Base-by-base conservation (phyloP, 345 rosid species). In the Alliaria petiolata region DNA sequence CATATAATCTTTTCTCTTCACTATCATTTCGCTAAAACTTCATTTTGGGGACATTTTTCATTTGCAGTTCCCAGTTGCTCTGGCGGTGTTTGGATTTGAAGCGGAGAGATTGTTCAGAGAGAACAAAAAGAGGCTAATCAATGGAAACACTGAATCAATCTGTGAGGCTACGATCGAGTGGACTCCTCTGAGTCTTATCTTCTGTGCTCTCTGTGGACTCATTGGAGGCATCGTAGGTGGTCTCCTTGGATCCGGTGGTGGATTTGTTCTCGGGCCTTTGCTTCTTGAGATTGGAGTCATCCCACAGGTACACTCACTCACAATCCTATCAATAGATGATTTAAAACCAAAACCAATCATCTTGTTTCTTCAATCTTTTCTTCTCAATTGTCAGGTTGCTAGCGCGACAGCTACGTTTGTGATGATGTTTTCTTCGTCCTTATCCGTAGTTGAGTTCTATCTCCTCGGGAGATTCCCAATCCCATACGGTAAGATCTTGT, bases 361-460 rank as follows among this genome's bases (percentile, higher is more conserved):
- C 17, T 62, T 51, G 45, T 30, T 33, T 59, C 42, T 26, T 19
- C 5, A 33, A 45, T 22, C 8, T 10, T 16, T 51, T 40, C 25
- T 22, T 28, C 1, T 17, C 15, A 19, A 28, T 26, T 19, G 35
- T 26, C 8, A 92, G 97, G 99, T 91, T 17, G 95, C 99, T 20
- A 95, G 99, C 40, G 99, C 97, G 5, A 95, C 99, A 51, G 95
- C 97, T 2, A 95, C 99, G 2, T 95, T 95, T 64, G 97, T 95
- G 65, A 95, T 95, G 99, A 85, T 91, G 93, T 95, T 86, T 78
- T 95, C 99, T 7, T 91, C 99, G 17, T 91, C 99, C 34, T 80
- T 95, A 71, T 95, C 99, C 1, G 99, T 95, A 20, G 93, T 89
- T 19, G 99, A 95, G 82, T 95, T 95, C 42, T 95, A 91, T 71